phyloP scores from a whole-genome alignment of 2,329 filamentous ascomycete genomes.

The Botrytis deweyae region DNA sequence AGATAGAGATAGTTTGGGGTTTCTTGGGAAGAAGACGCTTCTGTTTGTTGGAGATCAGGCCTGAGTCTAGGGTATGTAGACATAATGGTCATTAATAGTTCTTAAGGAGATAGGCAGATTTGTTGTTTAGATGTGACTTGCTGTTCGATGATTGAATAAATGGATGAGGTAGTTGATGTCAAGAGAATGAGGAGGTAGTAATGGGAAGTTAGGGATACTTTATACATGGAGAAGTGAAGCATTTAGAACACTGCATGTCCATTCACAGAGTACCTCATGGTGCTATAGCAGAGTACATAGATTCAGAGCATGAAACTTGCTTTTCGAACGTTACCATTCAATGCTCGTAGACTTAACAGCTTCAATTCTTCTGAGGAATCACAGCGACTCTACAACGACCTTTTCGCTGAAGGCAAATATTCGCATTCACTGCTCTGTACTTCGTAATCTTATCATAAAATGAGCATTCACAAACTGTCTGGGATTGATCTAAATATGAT shows the following conservation, averaged over 20 bases:
- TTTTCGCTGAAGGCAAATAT: background rate
- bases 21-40: background rate
- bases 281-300: background rate
- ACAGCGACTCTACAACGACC: fast-evolving
- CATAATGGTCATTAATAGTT: background rate
- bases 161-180: background rate
- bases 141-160: background rate
- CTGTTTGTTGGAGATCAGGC: background rate
- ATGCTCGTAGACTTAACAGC: fast-evolving
- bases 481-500: background rate
- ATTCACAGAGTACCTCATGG: background rate
- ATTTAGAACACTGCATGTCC: fast-evolving
- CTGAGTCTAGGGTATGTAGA: background rate
- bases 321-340: background rate
- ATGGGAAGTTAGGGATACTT: background rate
- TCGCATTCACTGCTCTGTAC: background rate
- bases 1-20: background rate
- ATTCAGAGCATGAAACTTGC: background rate
- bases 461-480: background rate
- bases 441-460: background rate
- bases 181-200: no score
- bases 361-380: background rate
- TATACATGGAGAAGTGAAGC: background rate
- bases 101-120: background rate
- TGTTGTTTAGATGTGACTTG: no score